Percentiles rank a stretch among this genome's conserved stretches.
These are phyloP conservation scores for Beauveria rudraprayagi DNA, from an alignment of 2,329 filamentous ascomycete genomes.

Conservation along the genomic window DNA sequence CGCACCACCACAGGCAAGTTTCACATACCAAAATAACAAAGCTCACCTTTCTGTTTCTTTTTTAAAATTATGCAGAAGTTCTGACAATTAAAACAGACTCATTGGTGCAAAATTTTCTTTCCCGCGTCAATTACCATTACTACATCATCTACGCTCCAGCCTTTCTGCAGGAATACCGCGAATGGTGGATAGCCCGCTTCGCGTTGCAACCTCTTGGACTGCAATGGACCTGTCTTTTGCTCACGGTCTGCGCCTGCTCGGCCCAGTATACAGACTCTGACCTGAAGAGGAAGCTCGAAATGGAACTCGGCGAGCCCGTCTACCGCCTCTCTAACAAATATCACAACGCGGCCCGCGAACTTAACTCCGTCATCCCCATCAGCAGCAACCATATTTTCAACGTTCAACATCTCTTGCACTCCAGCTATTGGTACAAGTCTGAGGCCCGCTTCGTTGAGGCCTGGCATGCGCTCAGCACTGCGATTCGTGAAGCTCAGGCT, in stretches of 20 bases:
- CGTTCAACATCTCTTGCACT: slow-evolving; percentile 29
- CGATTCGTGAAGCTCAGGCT: slow-evolving; percentile 29
- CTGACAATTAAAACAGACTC: slow-evolving; percentile 20
- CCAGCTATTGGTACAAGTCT: slow-evolving; percentile 30
- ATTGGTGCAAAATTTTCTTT: slow-evolving; percentile 30
- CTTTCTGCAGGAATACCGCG: slow-evolving; percentile 28
- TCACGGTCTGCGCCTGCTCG: slow-evolving; percentile 31
- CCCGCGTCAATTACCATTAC: slow-evolving; percentile 31
- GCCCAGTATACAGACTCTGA: slow-evolving; percentile 25
- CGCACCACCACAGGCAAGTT: slow-evolving; percentile 27
- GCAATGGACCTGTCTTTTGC: slow-evolving; percentile 30
- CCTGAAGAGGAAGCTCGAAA: slow-evolving; percentile 23
- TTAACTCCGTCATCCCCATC: slow-evolving; percentile 25
- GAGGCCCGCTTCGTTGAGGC: slow-evolving; percentile 29
- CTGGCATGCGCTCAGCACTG: slow-evolving; percentile 29
- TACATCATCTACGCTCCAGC: slow-evolving; percentile 29
- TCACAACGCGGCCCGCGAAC: slow-evolving; percentile 25
- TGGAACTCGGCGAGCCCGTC: slow-evolving; percentile 22
- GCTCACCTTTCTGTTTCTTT: background rate
- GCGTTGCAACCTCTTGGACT: slow-evolving; percentile 24
- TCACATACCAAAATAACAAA: background rate
- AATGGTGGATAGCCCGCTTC: slow-evolving; percentile 26
- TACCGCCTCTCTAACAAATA: slow-evolving; percentile 24
- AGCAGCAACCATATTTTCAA: slow-evolving; percentile 25
- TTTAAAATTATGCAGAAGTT: background rate